Evolutionary conservation across 192 early-diverging fungal species (phyloP), one percentile per base, ranked within the genome.

Genomic region (Linnemannia elongata): DNA sequence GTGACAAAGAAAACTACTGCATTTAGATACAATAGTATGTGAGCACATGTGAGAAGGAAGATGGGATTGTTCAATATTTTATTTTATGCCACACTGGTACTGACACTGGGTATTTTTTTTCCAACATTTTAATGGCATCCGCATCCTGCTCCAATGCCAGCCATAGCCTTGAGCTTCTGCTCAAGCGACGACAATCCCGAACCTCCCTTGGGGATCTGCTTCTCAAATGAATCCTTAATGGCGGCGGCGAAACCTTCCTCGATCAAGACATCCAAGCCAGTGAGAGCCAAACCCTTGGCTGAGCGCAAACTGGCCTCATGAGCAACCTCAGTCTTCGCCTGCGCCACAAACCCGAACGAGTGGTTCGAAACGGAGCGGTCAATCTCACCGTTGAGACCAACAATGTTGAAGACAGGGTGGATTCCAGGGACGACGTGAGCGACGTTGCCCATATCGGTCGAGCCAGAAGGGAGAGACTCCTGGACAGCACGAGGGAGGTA

Each of bases 341-440:
- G 91, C 52, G 89, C 81, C 7, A 92, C 87, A 71, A 96, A 96
- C 72, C 91, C 91, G 20, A 85, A 79, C 0, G 96, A 93, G 70
- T 96, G 96, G 69, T 93, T 94, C 0, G 89, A 85, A 60, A 90
- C 88, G 17, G 91, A 89, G 1, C 90, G 91, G 42, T 92, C 89
- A 52, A 93, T 91, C 18, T 89, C 87, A 35, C 89, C 80, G 0
- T 80, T 70, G 70, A 92, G 77, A 60, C 82, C 69, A n/a, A 70
- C 63, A 71, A 85, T 85, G 42, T 76, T 68, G 52, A 69, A 85
- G 33, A 85, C 73, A 0, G 82, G 82, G 45, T 85, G 82, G 68
- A 85, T 85, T 13, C 82, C 77, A 8, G 82, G 82, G 22, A 85
- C 52, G 24, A 79, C 47, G 36, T 69, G 79, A 33, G 73, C 70